These are phyloP conservation scores for Diaporthe velutina DNA, from an alignment of 2,329 filamentous ascomycete genomes.

Conservation along the genomic window DNA sequence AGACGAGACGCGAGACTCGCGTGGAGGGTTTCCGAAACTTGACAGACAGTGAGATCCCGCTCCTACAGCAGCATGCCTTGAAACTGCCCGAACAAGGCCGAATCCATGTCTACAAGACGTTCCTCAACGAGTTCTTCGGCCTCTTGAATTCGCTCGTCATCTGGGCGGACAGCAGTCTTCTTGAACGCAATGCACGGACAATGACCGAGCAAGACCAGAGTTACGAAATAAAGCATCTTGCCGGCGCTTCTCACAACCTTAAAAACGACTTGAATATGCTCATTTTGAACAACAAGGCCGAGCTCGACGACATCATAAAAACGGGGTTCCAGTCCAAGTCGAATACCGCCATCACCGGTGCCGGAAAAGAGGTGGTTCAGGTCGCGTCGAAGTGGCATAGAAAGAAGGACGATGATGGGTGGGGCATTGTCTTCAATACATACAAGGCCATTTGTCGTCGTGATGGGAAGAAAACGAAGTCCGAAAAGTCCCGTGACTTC, in stretches of 20 bases:
- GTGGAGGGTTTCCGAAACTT: constrained; percentile 62
- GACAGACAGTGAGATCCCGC: constrained; percentile 71
- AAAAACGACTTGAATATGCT: neutral
- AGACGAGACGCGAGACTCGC: constrained; percentile 44
- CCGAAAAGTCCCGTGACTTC: constrained; percentile 24
- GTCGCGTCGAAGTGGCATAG: neutral
- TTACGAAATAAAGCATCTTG: constrained; percentile 17
- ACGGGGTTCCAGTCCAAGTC: neutral
- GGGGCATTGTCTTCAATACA: neutral
- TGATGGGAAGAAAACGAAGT: neutral
- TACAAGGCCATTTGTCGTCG: constrained; percentile 24
- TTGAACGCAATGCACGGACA: neutral
- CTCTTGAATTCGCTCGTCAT: constrained; percentile 65
- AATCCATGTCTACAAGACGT: constrained; percentile 57
- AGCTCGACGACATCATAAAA: neutral
- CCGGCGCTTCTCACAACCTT: neutral
- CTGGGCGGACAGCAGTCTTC: constrained; percentile 30
- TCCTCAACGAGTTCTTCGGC: constrained; percentile 64
- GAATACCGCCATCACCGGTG: neutral
- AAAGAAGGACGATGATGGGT: neutral
- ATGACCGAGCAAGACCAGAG: constrained; percentile 9
- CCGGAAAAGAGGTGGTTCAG: neutral
- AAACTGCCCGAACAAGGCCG: constrained; percentile 59
- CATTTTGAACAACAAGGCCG: neutral
- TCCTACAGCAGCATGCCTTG: constrained; percentile 69